Evolutionary conservation across 2,329 filamentous ascomycete species (phyloP).

Genomic region (Fusarium sp.): DNA sequence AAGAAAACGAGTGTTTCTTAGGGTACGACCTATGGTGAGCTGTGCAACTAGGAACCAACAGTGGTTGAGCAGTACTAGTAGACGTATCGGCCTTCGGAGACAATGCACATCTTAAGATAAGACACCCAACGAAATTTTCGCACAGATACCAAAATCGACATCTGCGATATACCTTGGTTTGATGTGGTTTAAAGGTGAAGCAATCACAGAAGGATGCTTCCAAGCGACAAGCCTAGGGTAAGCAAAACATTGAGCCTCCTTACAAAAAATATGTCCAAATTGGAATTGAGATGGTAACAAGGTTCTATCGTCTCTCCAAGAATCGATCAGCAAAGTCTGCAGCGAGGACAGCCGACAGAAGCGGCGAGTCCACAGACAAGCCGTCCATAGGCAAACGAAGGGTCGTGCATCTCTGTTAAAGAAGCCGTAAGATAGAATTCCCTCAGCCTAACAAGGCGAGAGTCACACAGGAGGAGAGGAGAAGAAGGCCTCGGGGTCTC

Average conservation of each 20-base stretch:
- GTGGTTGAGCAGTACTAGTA: constrained; percentile 50
- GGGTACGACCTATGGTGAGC: constrained; percentile 76
- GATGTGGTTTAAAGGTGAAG: constrained; percentile 4
- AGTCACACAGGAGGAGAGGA: constrained; percentile 5
- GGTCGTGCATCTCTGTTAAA: constrained; percentile 27
- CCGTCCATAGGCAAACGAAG: constrained; percentile 45
- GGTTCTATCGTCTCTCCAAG: neutral
- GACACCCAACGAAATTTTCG: neutral
- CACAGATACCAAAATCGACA: neutral
- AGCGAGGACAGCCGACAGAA: constrained; percentile 32
- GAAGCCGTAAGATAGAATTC: neutral
- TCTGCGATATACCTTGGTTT: constrained; percentile 5
- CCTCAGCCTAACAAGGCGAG: constrained; percentile 1
- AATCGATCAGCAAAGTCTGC: constrained; percentile 41
- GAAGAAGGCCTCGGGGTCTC: neutral
- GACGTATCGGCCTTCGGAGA: neutral
- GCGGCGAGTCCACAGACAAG: constrained; percentile 43
- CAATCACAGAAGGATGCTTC: constrained; percentile 16
- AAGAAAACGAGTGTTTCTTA: constrained; percentile 74
- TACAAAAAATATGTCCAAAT: constrained; percentile 40
- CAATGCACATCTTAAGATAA: neutral
- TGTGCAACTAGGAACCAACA: constrained; percentile 74
- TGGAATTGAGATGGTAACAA: neutral
- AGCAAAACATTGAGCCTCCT: constrained; percentile 44
- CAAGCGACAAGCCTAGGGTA: constrained; percentile 41